phyloP scores from a whole-genome alignment of 208 protist species.

The Crithidia brevicula region DNA sequence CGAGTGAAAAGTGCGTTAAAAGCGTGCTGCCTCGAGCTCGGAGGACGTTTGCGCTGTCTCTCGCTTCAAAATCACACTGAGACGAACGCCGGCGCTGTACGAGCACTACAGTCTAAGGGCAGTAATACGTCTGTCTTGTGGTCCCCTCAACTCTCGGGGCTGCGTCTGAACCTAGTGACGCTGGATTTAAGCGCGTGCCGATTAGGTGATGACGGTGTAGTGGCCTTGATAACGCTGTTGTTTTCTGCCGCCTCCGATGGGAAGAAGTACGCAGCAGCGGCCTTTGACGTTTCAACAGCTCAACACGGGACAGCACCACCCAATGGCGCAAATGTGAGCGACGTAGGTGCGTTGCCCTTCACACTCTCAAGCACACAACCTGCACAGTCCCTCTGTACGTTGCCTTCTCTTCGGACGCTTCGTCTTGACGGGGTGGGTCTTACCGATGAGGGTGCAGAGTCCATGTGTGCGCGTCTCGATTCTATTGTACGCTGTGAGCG shows the following conservation, averaged over 20 bases:
- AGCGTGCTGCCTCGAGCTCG: not conserved
- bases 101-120: not conserved
- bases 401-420: not conserved
- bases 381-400: no score
- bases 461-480: not conserved
- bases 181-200: conserved; percentile 19
- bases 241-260: not conserved
- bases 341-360: no score
- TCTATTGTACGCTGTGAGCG: not conserved
- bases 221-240: conserved; percentile 2
- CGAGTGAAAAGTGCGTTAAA: not conserved
- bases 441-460: conserved; percentile 6
- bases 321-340: no score
- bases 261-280: not conserved
- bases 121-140: not conserved
- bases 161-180: not conserved
- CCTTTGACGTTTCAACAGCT: no score
- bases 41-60: not conserved
- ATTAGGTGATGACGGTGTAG: conserved; percentile 27
- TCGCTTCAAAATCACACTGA: conserved; percentile 8
- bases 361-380: no score
- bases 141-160: not conserved
- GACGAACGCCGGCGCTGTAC: not conserved
- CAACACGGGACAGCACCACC: no score
- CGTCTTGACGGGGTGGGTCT: conserved; percentile 19